Conservation (phyloP, 106 monocot species). For the Phalaenopsis equestris region DNA sequence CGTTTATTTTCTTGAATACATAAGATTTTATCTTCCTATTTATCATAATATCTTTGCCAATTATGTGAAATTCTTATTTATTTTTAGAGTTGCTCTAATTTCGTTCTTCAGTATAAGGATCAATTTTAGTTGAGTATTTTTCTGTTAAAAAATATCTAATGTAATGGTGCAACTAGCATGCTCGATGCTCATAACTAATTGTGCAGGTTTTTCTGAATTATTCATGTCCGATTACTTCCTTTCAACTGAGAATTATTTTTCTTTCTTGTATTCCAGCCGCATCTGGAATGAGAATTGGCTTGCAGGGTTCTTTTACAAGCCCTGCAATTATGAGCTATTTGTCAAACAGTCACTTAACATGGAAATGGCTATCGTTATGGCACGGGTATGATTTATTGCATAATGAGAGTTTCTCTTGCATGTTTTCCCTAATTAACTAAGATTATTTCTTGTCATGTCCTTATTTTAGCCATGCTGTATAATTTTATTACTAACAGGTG, state of each 20-base stretch:
- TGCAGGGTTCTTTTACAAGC: constrained; percentile 84
- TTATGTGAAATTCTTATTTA: background rate
- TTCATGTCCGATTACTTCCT: background rate
- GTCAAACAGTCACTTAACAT: constrained; percentile 94
- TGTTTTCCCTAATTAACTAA: background rate
- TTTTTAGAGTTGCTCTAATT: background rate
- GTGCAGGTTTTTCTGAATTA: background rate
- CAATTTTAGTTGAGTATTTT: background rate
- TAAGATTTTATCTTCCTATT: too few species aligned
- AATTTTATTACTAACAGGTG: background rate
- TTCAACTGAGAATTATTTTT: background rate
- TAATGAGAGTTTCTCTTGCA: background rate
- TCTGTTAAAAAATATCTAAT: background rate
- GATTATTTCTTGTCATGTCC: background rate
- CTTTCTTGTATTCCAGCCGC: constrained; percentile 40
- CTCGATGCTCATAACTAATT: background rate
- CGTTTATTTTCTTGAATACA: too few species aligned
- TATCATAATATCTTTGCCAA: too few species aligned
- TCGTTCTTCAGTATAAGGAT: background rate
- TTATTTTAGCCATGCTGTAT: background rate
- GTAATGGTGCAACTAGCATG: background rate
- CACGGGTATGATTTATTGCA: constrained; percentile 59
- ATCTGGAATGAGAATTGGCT: constrained; percentile 98
- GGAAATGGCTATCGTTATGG: constrained; percentile 98
- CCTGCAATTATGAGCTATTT: constrained; percentile 93